Base-by-base conservation (phyloP, 208 protist genomes). In the Angomonas desouzai region DNA sequence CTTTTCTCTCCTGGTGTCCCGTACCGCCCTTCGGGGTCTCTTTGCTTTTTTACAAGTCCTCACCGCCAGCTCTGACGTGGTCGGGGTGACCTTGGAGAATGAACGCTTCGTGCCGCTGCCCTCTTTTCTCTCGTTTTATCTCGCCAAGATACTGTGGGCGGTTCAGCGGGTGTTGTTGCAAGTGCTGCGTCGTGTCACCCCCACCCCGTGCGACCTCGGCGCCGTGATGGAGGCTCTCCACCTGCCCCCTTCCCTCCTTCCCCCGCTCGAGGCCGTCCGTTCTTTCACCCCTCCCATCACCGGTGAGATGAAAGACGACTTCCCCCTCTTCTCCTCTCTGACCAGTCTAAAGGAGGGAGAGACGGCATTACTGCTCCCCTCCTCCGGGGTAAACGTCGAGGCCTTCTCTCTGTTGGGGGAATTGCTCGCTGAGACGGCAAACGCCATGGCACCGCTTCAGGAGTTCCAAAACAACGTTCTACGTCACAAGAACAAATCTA, bases 11-110 rank as follows among this genome's bases (percentile, higher is more conserved):
- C 38, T 47, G 7, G 29, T 33, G 2, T 61, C 56, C 3, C 32
- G 56, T 18, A 61, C 56, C 16, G 56, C 56, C 2, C 38, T 48
- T 3, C 30, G 56, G 9, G 56, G 56, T 13, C 36, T 61, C 18
- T 27, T 61, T 25, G 25, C 32, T 7, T 29, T 34, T 43, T 29
- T 61, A 6, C 32, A 61, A 27, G 27, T 61, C 1, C 23, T 61
- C 1, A 61, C 33, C 16, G 28, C 20, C 34, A 61, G 56, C 33
- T 48, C 56, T 18, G 56, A 47, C 56, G 23, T 61, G 9, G 56
- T 23, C 1, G 56, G 38, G 34, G 38, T 48, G 3, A 13, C 29
- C 18, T 2, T 22, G 1, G 20, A 20, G 13, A 18, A 48, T 3
- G 30, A 10, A 18, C 10, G 25, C 1, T 61, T 47, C 36, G 25